Conservation (phyloP, 225 moss, liverwort and hornwort species). For the Pseudoscleropodium purum region DNA sequence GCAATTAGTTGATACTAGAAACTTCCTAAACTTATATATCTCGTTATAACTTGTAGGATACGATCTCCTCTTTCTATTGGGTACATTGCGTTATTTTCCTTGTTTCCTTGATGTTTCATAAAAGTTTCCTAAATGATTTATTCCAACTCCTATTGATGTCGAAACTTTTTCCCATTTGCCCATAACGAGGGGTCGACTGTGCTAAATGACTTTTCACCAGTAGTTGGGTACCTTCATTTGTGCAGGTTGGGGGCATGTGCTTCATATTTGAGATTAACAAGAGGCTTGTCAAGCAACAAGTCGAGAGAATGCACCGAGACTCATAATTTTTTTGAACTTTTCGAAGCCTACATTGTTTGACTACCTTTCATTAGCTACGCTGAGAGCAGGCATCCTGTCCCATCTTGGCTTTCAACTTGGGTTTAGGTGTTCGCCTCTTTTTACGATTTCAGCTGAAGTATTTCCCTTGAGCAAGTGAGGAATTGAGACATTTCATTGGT, state of each 20-base stretch:
- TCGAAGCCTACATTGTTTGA: not conserved
- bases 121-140: not conserved
- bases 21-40: not conserved
- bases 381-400: not conserved
- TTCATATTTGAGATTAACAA: constrained; percentile 91
- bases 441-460: not conserved
- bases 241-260: constrained; percentile 96
- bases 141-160: not conserved
- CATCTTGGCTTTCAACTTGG: not conserved
- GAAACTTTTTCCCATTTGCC: not conserved
- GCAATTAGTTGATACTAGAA: not conserved
- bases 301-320: constrained; percentile 40
- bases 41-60: not conserved
- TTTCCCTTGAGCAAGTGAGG: not conserved
- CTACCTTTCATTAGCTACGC: not conserved
- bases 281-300: constrained; percentile 74
- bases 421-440: not conserved
- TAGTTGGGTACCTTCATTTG: not conserved
- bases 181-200: not conserved
- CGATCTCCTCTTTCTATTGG: not conserved
- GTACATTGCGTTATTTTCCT: not conserved
- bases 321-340: not conserved
- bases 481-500: not conserved
- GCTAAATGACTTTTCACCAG: not conserved
- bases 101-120: not conserved